Evolutionary conservation across 2,329 filamentous ascomycete genomes (phyloP).

Genomic region (Ceratocystis huliohia): DNA sequence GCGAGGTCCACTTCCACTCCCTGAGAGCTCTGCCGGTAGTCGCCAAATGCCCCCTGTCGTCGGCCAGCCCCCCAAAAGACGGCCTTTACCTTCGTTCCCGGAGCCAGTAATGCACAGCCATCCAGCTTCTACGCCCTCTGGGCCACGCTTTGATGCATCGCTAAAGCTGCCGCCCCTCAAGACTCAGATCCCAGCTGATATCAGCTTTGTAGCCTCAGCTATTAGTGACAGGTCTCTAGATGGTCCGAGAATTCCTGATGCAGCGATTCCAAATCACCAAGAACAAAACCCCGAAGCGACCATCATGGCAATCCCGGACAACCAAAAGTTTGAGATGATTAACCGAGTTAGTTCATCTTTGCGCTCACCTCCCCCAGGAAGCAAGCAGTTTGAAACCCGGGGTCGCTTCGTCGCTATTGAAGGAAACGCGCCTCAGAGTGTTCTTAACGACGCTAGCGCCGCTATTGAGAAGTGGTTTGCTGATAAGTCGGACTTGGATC

Average conservation of each 20-base stretch:
- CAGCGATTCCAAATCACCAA: not conserved
- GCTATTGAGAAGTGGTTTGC: slow-evolving; percentile 52
- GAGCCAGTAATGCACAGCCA: not conserved
- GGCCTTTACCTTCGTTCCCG: slow-evolving; percentile 6
- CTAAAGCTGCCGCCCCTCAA: slow-evolving; percentile 43
- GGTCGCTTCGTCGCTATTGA: slow-evolving; percentile 77
- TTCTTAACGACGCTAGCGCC: slow-evolving; percentile 45
- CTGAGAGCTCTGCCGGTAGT: not conserved
- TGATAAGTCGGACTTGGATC: slow-evolving; percentile 31
- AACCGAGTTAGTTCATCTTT: slow-evolving; percentile 62
- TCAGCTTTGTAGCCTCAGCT: slow-evolving; percentile 14
- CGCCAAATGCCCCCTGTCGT: not conserved
- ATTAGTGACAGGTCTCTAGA: slow-evolving; percentile 17
- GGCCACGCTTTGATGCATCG: slow-evolving; percentile 36
- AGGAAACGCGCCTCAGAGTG: slow-evolving; percentile 45
- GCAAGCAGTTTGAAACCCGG: slow-evolving; percentile 36
- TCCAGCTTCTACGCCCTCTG: not conserved
- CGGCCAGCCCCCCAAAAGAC: slow-evolving; percentile 4
- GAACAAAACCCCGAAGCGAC: slow-evolving; percentile 34
- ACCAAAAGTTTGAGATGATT: slow-evolving; percentile 65
- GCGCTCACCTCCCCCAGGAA: slow-evolving; percentile 29
- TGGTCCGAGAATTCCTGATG: not conserved
- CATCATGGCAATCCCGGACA: slow-evolving; percentile 61
- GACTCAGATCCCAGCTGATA: slow-evolving; percentile 29
- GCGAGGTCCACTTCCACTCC: slow-evolving; percentile 9